These are phyloP conservation scores for Wickerhamiella hasegawae DNA, from an alignment of 805 yeast genomes.

Conservation along the genomic window DNA sequence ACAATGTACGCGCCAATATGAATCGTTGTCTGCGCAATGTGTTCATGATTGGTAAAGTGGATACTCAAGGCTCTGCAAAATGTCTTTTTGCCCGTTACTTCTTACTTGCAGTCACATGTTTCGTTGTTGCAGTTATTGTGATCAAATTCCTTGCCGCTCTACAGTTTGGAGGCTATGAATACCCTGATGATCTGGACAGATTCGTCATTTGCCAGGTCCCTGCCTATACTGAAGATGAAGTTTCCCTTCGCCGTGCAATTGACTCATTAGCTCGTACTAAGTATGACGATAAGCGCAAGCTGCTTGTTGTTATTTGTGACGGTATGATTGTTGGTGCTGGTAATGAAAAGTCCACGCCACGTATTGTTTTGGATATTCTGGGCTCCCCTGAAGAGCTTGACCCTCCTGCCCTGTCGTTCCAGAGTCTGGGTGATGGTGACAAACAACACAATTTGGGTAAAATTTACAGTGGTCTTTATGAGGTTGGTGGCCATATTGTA, in stretches of 20 bases:
- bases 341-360: constrained; percentile 41
- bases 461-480: constrained; percentile 43
- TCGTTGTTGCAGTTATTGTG: constrained; percentile 23
- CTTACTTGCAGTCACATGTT: constrained; percentile 24
- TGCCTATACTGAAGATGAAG: constrained; percentile 45
- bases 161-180: constrained; percentile 22
- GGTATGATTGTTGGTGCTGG: constrained; percentile 50
- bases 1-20: constrained; percentile 15
- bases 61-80: constrained; percentile 23
- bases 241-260: constrained; percentile 37
- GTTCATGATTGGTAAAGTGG: constrained; percentile 26
- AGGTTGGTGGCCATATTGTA: constrained; percentile 38
- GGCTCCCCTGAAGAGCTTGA: constrained; percentile 36
- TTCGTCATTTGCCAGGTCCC: constrained; percentile 33
- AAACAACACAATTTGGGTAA: constrained; percentile 52
- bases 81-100: constrained; percentile 29
- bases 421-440: constrained; percentile 43
- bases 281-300: constrained; percentile 43
- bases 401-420: constrained; percentile 36
- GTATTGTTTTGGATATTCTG: constrained; percentile 39
- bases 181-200: constrained; percentile 25
- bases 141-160: constrained; percentile 27
- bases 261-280: constrained; percentile 44
- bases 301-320: constrained; percentile 41
- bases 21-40: constrained; percentile 24